Conservation (phyloP, 768 basidiomycete species). For the Krasilnikovozyma curviuscula region DNA sequence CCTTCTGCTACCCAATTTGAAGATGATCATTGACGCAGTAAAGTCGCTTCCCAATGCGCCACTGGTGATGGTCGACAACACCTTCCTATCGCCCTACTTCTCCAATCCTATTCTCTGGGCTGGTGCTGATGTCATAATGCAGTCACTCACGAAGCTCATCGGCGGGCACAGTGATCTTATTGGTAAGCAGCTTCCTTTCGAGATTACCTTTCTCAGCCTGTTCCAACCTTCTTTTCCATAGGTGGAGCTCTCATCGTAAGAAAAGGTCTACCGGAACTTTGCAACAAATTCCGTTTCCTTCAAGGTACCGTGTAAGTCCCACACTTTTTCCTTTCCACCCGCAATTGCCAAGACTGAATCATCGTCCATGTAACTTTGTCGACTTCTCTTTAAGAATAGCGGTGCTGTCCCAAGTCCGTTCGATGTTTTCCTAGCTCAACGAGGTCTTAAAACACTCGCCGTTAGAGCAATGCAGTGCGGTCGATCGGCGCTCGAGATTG, state of each 20-base stretch:
- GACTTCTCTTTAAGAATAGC: constrained; percentile 5
- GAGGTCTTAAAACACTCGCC: constrained; percentile 77
- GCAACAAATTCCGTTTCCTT: constrained; percentile 52
- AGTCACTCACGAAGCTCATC: constrained; percentile 60
- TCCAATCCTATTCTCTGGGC: constrained; percentile 57
- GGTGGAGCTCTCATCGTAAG: constrained; percentile 61
- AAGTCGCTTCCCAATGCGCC: constrained; percentile 39
- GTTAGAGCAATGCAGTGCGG: constrained; percentile 78
- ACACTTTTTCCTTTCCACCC: neutral
- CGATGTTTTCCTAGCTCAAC: constrained; percentile 76
- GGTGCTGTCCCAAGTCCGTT: constrained; percentile 39
- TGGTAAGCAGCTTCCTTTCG: neutral
- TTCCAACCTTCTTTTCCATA: too few species aligned
- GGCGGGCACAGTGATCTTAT: constrained; percentile 47
- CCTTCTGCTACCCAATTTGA: constrained; percentile 64
- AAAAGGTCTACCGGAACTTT: constrained; percentile 32
- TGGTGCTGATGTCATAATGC: constrained; percentile 62
- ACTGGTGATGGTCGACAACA: constrained; percentile 78
- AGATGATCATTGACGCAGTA: constrained; percentile 46
- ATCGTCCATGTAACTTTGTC: neutral
- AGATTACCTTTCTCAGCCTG: too few species aligned
- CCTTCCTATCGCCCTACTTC: constrained; percentile 84
- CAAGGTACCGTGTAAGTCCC: constrained; percentile 43
- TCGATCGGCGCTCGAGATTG: constrained; percentile 56
- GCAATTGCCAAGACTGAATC: neutral